These are phyloP conservation scores for Cercospora citrullina DNA, from an alignment of 2,329 filamentous ascomycete species.

Conservation along the genomic window DNA sequence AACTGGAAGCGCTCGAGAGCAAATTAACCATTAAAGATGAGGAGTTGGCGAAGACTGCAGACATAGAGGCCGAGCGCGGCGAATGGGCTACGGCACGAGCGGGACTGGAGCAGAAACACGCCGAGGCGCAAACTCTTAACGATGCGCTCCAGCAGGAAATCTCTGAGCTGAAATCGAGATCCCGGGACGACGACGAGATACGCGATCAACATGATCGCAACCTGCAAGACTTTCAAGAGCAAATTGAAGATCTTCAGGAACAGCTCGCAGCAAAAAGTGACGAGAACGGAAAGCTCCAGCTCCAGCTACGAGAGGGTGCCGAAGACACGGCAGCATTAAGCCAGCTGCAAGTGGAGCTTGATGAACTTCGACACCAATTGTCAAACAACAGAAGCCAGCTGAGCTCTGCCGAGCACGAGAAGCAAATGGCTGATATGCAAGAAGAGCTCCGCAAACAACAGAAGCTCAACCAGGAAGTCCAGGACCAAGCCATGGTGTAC, in stretches of 20 bases:
- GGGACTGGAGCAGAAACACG: slow-evolving; percentile 56
- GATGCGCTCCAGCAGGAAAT: slow-evolving; percentile 77
- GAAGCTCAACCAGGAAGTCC: slow-evolving; percentile 81
- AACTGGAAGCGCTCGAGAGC: slow-evolving; percentile 69
- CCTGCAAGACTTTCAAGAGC: slow-evolving; percentile 26
- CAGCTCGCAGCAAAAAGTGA: slow-evolving; percentile 56
- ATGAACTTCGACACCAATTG: slow-evolving; percentile 21
- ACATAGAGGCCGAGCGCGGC: slow-evolving; percentile 26
- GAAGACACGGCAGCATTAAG: slow-evolving; percentile 43
- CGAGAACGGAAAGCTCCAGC: slow-evolving; percentile 35
- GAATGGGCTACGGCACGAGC: slow-evolving; percentile 56
- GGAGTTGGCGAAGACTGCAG: slow-evolving; percentile 31
- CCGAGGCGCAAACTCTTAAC: slow-evolving; percentile 64
- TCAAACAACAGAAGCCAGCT: slow-evolving; percentile 14
- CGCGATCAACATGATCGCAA: slow-evolving; percentile 30
- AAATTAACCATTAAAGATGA: slow-evolving; percentile 69
- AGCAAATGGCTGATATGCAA: slow-evolving; percentile 59
- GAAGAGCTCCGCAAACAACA: slow-evolving; percentile 74
- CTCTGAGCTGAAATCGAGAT: slow-evolving; percentile 62
- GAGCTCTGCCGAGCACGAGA: slow-evolving; percentile 58
- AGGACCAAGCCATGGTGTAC: slow-evolving; percentile 78
- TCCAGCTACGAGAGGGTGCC: slow-evolving; percentile 44
- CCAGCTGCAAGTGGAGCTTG: slow-evolving; percentile 25
- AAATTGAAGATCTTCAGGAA: slow-evolving; percentile 35
- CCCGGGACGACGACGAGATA: slow-evolving; percentile 27